Base-by-base conservation (phyloP, 495 filamentous ascomycete genomes). In the Tetracladium setigerum region DNA sequence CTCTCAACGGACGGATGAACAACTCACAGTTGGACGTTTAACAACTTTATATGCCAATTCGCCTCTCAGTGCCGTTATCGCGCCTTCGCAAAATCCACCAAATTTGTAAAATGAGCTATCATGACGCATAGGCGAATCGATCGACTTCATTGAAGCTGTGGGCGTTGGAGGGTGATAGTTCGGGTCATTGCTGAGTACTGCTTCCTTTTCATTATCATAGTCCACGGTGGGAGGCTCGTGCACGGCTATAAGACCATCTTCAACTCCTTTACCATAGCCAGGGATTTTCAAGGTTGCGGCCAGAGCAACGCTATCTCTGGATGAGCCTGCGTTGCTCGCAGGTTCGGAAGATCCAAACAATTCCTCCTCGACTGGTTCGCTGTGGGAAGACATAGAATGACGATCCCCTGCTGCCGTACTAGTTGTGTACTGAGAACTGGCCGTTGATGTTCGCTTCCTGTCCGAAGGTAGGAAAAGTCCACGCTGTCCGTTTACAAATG, bases 41-140 rank as follows among this genome's bases (percentile, higher is more conserved):
- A 55, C 46, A 38, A 59, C 33, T 32, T 44, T 59, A 30, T 53
- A 53, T 17, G 50, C 55, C 2, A 47, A 39, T n/a, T 59, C 56
- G 0, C 48, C 52, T 45, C 46, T 55, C 8, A 47, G 38, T 27
- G 54, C 24, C 0, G 41, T 40, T 27, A 49, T 42, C 9, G 56
- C 56, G 14, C 57, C 57, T 12, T 55, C 54, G 35, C 57, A 57
- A 14, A 60, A 60, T n/a, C 57, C 57, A 4, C 50, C 47, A 27
- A 44, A 52, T 19, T 47, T 50, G 34, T 53, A 57, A 36, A 56
- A 60, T 5, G 53, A 56, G 27, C 45, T 49, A 45, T 60, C 57
- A 8, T 44, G 38, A 15, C 43, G 46, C 22, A 60, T 60, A 0
- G 50, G 53, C 34, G 36, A 55, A 19, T 54, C 45, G 8, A 53